Conservation (phyloP, 495 filamentous ascomycete species). For the Lepraria neglecta region DNA sequence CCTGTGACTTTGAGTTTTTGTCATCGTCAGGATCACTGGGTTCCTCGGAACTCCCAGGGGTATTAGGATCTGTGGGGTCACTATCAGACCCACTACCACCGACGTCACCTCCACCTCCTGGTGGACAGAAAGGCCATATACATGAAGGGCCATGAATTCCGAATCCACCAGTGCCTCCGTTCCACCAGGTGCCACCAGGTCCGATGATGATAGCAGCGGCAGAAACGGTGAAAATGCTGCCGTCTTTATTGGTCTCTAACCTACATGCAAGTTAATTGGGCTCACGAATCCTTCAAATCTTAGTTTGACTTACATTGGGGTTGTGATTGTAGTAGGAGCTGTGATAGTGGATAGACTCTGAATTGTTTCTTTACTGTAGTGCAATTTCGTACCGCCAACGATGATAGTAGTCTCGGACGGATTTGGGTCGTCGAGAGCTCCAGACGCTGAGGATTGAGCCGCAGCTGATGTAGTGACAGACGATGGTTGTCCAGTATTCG, state of each 20-base stretch:
- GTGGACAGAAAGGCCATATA: slow-evolving; percentile 18
- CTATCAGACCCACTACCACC: neutral
- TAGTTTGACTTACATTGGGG: neutral
- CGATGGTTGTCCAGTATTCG: neutral
- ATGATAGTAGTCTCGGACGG: neutral
- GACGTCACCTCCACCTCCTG: slow-evolving; percentile 5
- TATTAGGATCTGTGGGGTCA: neutral
- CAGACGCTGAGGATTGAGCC: slow-evolving; percentile 1
- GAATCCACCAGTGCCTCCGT: slow-evolving; percentile 11
- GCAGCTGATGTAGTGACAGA: slow-evolving; percentile 1
- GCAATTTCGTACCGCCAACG: neutral
- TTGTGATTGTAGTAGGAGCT: slow-evolving; percentile 18
- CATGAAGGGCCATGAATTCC: slow-evolving; percentile 7
- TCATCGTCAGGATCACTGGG: slow-evolving; percentile 4
- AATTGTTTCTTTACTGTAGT: slow-evolving; percentile 17
- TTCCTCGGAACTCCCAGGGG: slow-evolving; percentile 4
- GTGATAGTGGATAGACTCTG: slow-evolving; percentile 10
- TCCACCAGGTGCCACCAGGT: slow-evolving; percentile 13
- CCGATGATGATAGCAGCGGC: slow-evolving; percentile 14
- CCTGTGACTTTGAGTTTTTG: neutral
- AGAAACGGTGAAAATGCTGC: slow-evolving; percentile 11
- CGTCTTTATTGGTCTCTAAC: slow-evolving; percentile 12
- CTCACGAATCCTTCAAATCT: neutral
- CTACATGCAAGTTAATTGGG: neutral
- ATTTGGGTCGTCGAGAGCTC: slow-evolving; percentile 10